A percentile compares a stretch with the other conserved stretches of the same genome.
phyloP scores from a whole-genome alignment of 495 filamentous ascomycete species.

The Mytilinidion resinicola region DNA sequence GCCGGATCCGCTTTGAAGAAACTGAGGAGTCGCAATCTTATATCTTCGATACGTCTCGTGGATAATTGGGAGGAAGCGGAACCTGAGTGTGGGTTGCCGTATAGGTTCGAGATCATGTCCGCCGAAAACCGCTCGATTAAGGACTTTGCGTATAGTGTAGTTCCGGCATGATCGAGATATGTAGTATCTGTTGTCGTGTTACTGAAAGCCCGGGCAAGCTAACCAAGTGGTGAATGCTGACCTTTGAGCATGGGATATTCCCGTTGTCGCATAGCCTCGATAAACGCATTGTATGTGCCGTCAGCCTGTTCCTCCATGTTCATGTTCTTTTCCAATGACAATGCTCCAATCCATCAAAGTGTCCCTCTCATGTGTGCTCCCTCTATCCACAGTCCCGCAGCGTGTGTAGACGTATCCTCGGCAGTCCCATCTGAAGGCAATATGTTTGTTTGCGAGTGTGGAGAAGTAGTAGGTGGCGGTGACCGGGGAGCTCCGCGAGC shows the following conservation, averaged over 20 bases:
- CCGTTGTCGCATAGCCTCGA: conserved; percentile 60
- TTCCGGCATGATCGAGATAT: conserved; percentile 92
- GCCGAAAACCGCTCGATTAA: conserved; percentile 68
- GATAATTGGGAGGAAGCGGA: conserved; percentile 75
- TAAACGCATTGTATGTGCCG: conserved; percentile 13
- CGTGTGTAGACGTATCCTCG: background rate
- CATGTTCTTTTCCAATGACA: background rate
- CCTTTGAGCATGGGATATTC: conserved; percentile 87
- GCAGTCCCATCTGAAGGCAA: conserved; percentile 15
- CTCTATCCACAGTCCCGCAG: conserved; percentile 21
- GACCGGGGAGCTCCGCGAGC: conserved; percentile 25
- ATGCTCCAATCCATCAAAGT: background rate
- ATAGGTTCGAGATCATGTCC: conserved; percentile 71
- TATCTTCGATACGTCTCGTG: conserved; percentile 65
- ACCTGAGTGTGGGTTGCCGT: conserved; percentile 88
- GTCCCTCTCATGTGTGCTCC: background rate
- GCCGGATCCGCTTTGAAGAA: conserved; percentile 83
- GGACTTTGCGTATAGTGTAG: conserved; percentile 74
- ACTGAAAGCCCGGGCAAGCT: background rate
- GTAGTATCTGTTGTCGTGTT: conserved; percentile 52
- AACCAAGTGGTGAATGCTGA: conserved; percentile 35
- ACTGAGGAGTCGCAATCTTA: conserved; percentile 61
- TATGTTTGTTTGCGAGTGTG: conserved; percentile 12
- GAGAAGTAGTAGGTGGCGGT: conserved; percentile 4
- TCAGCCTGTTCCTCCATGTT: conserved; percentile 20